Evolutionary conservation across 345 rosid genomes (phyloP).

Genomic region (Arabidopsis arenosa): DNA sequence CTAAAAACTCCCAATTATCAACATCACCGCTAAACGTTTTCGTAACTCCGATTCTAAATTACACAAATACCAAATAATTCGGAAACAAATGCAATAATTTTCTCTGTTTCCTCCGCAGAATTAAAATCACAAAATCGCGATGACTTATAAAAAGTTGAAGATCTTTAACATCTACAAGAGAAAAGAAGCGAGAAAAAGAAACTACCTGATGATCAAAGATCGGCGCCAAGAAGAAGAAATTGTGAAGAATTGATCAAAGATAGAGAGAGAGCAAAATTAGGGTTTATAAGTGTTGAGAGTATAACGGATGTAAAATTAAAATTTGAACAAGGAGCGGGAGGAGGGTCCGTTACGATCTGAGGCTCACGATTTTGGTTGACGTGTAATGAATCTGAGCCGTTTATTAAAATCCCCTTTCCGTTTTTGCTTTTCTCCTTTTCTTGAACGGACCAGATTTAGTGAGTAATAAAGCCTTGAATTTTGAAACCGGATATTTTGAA

Average conservation of each 20-base stretch:
- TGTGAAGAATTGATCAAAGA: constrained; percentile 4
- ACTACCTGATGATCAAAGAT: constrained; percentile 20
- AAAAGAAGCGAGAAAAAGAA: not conserved
- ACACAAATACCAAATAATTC: not conserved
- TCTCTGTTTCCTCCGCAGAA: not conserved
- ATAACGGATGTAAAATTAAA: constrained; percentile 49
- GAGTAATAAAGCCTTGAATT: constrained; percentile 25
- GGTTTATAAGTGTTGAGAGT: constrained; percentile 40
- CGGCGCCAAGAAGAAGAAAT: not conserved
- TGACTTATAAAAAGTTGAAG: not conserved
- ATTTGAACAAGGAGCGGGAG: constrained; percentile 49
- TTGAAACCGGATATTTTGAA: constrained; percentile 29
- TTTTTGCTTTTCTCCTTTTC: constrained; percentile 11
- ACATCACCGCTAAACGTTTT: not conserved
- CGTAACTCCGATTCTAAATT: not conserved
- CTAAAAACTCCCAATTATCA: not conserved
- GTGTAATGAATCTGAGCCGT: constrained; percentile 45
- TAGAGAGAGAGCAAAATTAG: constrained; percentile 34
- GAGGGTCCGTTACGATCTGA: constrained; percentile 47
- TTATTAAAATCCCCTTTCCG: constrained; percentile 2
- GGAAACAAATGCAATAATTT: not conserved
- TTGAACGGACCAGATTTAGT: constrained; percentile 38
- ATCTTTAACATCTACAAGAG: constrained; percentile 5
- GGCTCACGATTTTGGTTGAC: constrained; percentile 26
- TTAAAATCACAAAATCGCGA: constrained; percentile 1